These are phyloP conservation scores for Rubia balearica DNA, from an alignment of 305 asterid genomes.

Conservation along the genomic window DNA sequence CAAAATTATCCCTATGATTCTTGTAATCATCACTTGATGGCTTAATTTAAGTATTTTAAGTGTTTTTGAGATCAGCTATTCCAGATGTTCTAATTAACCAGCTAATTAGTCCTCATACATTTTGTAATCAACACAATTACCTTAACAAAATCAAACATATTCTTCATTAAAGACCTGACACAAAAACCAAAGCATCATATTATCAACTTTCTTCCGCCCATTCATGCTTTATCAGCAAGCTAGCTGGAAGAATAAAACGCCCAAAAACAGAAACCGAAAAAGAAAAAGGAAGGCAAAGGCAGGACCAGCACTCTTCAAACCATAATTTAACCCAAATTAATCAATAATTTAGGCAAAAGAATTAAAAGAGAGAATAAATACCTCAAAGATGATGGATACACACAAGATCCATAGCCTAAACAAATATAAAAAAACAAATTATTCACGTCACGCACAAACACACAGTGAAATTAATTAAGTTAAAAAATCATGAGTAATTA, in stretches of 20 bases:
- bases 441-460: background rate
- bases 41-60: no score
- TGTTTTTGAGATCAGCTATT: no score
- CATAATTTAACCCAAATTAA: background rate
- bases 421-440: constrained; percentile 13
- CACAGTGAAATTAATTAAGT: background rate
- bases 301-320: background rate
- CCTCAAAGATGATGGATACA: constrained; percentile 71
- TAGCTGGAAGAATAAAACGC: background rate
- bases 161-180: background rate
- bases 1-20: no score
- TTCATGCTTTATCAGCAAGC: constrained; percentile 2
- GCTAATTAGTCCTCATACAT: background rate
- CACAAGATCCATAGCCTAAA: constrained; percentile 92
- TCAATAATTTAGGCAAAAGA: background rate
- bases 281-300: background rate
- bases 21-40: no score
- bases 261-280: background rate
- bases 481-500: background rate
- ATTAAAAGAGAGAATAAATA: constrained; percentile 17
- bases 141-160: background rate
- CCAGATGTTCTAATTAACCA: no score
- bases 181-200: background rate
- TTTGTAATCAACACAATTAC: background rate
- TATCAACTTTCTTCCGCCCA: background rate